A percentile compares a stretch with the other conserved stretches of the same genome.
These are phyloP conservation scores for Colletotrichum siamense DNA, from an alignment of 2,329 filamentous ascomycete species.

Conservation along the genomic window DNA sequence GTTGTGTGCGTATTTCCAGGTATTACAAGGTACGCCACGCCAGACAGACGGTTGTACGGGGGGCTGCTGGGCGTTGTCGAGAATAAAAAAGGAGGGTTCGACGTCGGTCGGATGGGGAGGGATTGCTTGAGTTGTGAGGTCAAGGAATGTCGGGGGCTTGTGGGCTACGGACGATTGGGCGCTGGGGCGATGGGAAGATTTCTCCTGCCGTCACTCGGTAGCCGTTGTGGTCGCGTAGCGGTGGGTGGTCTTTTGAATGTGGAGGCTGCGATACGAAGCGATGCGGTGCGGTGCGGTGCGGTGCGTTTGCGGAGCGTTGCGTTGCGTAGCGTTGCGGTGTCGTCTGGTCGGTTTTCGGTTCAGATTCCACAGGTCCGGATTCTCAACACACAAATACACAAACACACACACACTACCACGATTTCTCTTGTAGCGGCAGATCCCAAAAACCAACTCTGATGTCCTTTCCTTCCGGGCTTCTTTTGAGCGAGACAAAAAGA, in stretches of 20 bases:
- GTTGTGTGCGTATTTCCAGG: slow-evolving; percentile 15
- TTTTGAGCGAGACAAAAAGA: slow-evolving; percentile 9
- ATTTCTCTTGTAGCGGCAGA: neutral
- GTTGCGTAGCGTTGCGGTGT: neutral
- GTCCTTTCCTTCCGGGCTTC: slow-evolving; percentile 15
- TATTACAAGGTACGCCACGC: slow-evolving; percentile 24
- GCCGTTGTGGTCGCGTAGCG: slow-evolving; percentile 22
- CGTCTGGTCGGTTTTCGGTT: slow-evolving; percentile 8
- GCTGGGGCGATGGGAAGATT: slow-evolving; percentile 20
- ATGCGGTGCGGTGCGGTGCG: neutral
- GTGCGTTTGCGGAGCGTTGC: neutral
- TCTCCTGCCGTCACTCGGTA: slow-evolving; percentile 19
- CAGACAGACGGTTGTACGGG: slow-evolving; percentile 3
- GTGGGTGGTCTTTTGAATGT: slow-evolving; percentile 15
- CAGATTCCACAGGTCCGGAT: slow-evolving; percentile 12
- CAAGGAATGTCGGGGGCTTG: slow-evolving; percentile 25
- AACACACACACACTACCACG: neutral
- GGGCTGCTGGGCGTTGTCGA: slow-evolving; percentile 14
- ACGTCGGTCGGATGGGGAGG: slow-evolving; percentile 10
- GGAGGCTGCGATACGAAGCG: slow-evolving; percentile 18
- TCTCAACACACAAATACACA: neutral
- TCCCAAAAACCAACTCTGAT: neutral
- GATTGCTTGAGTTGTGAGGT: slow-evolving; percentile 11
- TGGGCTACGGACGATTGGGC: slow-evolving; percentile 16
- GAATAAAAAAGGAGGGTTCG: slow-evolving; percentile 20